These are phyloP conservation scores for Brassica rapa DNA, from an alignment of 345 rosid genomes.

Conservation along the genomic window DNA sequence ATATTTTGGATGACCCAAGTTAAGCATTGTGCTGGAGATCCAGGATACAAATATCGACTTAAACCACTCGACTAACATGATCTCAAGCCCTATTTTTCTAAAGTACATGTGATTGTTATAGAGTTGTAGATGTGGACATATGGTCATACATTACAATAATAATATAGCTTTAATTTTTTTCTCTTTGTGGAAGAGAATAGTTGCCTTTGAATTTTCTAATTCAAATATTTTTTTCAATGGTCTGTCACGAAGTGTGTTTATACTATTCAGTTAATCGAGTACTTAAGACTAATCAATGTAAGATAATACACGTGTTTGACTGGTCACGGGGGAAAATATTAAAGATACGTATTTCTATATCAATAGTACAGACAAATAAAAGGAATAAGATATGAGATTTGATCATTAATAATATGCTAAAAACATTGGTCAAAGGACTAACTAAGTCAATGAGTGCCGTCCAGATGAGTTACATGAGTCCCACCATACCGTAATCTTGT, in stretches of 20 bases:
- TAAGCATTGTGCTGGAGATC: not conserved
- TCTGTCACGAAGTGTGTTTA: slow-evolving; percentile 16
- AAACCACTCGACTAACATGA: not conserved
- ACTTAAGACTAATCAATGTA: slow-evolving; percentile 33
- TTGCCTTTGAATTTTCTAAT: slow-evolving; percentile 30
- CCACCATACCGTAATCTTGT: slow-evolving; percentile 5
- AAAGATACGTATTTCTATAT: not conserved
- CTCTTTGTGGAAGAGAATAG: slow-evolving; percentile 11
- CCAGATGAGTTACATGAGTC: slow-evolving; percentile 27
- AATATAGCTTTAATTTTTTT: not conserved
- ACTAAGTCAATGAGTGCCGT: slow-evolving; percentile 35
- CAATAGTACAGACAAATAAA: slow-evolving; percentile 7
- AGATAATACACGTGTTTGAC: slow-evolving; percentile 40
- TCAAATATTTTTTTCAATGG: slow-evolving; percentile 8
- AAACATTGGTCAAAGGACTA: slow-evolving; percentile 39
- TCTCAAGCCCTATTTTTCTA: not conserved
- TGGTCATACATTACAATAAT: too few species aligned
- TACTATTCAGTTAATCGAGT: slow-evolving; percentile 20
- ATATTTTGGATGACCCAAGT: not conserved
- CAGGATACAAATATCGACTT: not conserved
- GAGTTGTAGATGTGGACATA: not conserved
- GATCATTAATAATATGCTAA: slow-evolving; percentile 11
- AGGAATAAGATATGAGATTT: slow-evolving; percentile 3
- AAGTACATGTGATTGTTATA: not conserved
- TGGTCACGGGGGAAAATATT: not conserved